Conservation (phyloP, 192 early-diverging fungal species). For the Backusella circina region DNA sequence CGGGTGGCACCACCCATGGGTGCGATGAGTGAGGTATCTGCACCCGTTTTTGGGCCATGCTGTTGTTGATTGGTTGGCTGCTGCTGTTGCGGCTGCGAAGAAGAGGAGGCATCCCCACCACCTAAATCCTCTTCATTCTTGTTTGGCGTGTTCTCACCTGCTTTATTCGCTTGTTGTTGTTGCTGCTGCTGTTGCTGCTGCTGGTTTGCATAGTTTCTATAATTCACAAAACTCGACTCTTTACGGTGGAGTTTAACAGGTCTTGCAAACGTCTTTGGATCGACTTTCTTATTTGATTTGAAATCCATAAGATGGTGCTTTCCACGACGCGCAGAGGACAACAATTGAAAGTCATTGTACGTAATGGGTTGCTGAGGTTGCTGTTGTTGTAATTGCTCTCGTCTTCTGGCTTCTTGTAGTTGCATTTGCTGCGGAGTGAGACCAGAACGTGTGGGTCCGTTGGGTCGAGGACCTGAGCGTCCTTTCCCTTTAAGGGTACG, state of each 20-base stretch:
- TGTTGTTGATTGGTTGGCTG: slow-evolving; percentile 8
- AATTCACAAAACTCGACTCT: slow-evolving; percentile 20
- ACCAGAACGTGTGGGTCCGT: background rate
- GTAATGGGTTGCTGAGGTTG: slow-evolving; percentile 28
- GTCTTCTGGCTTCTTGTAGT: background rate
- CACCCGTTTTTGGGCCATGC: slow-evolving; percentile 41
- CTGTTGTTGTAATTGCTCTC: background rate
- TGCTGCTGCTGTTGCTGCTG: background rate
- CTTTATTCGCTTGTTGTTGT: background rate
- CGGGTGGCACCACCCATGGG: slow-evolving; percentile 70
- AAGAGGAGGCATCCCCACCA: background rate
- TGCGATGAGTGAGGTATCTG: slow-evolving; percentile 65
- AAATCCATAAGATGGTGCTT: slow-evolving; percentile 69
- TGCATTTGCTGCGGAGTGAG: background rate
- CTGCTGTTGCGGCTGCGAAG: background rate
- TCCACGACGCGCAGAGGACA: slow-evolving; percentile 50
- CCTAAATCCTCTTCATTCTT: slow-evolving; percentile 1
- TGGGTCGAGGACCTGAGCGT: background rate
- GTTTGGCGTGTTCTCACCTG: background rate
- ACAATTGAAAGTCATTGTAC: slow-evolving; percentile 60
- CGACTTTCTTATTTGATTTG: slow-evolving; percentile 47
- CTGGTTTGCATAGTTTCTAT: slow-evolving; percentile 3
- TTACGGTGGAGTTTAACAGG: slow-evolving; percentile 58
- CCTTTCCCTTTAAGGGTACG: background rate
- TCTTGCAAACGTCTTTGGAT: slow-evolving; percentile 49